Base-by-base conservation (phyloP, 208 protist genomes). In the Crithidia sp. region DNA sequence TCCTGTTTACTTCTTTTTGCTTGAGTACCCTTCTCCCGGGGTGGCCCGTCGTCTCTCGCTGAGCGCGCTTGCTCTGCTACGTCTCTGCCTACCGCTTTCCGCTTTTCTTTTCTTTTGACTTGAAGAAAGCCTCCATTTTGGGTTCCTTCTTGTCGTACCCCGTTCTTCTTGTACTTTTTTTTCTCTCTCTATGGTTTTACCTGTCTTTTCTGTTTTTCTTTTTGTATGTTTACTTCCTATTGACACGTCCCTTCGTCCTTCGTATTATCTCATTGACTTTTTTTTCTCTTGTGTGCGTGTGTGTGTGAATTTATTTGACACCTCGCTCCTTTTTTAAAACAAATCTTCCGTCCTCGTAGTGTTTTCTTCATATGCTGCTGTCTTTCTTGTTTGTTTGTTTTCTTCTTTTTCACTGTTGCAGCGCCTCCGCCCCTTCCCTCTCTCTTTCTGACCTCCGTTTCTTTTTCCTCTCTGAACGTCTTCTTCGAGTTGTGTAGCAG, bases 251-350 rank as follows among this genome's bases (percentile, higher is more conserved):
- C 54, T 63, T 50, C n/a, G 36, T 60, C 58, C 40, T 53, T 36
- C 16, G 45, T 37, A 50, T 56, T 8, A 19, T 55, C 16, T 59
- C 61, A 55, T 68, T 69, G 56, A 55, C 12, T 71, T 60, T 77
- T 5, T 44, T 19, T 64, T 43, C 40, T 57, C 56, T 53, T 40
- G 45, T 49, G 45, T 69, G 40, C 63, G 40, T 74, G 28, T 65
- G 40, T 71, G 19, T 62, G 10, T 49, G 37, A 36, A 49, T 50
- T 6, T 61, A 16, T 13, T 59, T 63, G 36, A 19, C 7, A 3
- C 17, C n/a, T 19, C 17, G 13, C 12, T 52, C 41, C 59, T 64
- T 37, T 52, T 59, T 36, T 59, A 28, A 28, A 28, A 28, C 28
- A 28, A 28, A 28, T 28, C 28, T 28, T 28, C 28, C 28, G 28